These are phyloP conservation scores for Candida freyschussii DNA, from an alignment of 1,139 yeast genomes.

Conservation along the genomic window DNA sequence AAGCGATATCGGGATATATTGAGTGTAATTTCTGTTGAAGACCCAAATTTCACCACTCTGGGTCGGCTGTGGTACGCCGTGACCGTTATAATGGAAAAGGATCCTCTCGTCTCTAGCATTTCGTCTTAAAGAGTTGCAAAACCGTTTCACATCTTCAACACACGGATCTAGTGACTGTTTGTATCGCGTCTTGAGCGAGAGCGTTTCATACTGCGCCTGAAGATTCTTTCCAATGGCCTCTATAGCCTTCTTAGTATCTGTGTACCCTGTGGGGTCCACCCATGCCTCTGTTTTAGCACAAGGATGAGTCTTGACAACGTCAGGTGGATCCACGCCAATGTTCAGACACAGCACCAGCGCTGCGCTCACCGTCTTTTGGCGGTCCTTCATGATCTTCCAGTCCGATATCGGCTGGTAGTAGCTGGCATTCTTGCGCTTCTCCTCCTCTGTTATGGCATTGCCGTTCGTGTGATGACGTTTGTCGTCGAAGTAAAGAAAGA, in stretches of 20 bases:
- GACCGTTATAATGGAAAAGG: conserved; percentile 93
- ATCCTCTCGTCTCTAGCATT: conserved; percentile 90
- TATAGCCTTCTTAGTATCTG: conserved; percentile 86
- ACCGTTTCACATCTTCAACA: conserved; percentile 90
- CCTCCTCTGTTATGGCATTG: conserved; percentile 63
- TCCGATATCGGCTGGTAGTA: conserved; percentile 72
- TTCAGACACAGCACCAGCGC: conserved; percentile 87
- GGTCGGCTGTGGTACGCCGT: conserved; percentile 98
- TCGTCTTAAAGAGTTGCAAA: conserved; percentile 82
- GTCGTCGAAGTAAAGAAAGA: conserved; percentile 78
- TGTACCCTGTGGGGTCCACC: conserved; percentile 82
- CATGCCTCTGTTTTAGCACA: conserved; percentile 92
- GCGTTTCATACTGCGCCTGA: conserved; percentile 84
- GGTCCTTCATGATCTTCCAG: conserved; percentile 87
- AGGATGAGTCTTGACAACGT: conserved; percentile 87
- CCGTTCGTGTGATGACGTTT: conserved; percentile 91
- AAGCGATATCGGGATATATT: conserved; percentile 90
- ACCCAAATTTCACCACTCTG: conserved; percentile 99
- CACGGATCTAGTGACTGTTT: conserved; percentile 92
- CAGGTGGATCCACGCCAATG: conserved; percentile 97
- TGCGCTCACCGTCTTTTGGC: conserved; percentile 93
- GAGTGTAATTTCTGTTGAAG: conserved; percentile 93
- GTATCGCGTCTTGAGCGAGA: conserved; percentile 82
- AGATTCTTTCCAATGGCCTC: conserved; percentile 87
- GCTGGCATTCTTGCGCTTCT: conserved; percentile 38